phyloP scores from a whole-genome alignment of 2,329 filamentous ascomycete species.

The Colletotrichum sp. region DNA sequence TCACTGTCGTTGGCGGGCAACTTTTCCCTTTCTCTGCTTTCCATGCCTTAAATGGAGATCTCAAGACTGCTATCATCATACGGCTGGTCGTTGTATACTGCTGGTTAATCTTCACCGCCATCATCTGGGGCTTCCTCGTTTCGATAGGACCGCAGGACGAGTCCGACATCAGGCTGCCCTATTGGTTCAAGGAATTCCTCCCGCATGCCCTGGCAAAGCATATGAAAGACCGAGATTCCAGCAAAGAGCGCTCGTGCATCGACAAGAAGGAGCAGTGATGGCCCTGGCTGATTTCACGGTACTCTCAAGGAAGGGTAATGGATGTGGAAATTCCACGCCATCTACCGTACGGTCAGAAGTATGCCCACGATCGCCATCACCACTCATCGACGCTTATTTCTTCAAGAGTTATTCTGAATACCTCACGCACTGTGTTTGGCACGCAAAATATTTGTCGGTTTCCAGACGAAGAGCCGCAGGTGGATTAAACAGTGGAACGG shows the following conservation, averaged over 20 bases:
- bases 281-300: rapidly evolving
- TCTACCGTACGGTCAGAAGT: background rate
- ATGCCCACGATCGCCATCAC: background rate
- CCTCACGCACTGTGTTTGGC: background rate
- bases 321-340: background rate
- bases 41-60: no score
- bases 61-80: background rate
- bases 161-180: background rate
- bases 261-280: background rate
- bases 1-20: no score
- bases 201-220: background rate
- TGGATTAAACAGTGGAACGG: background rate
- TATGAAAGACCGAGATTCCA: background rate
- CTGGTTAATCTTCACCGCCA: background rate
- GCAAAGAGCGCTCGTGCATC: background rate
- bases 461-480: background rate
- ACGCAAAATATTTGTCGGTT: no score
- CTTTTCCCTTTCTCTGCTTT: no score
- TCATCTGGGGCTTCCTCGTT: background rate
- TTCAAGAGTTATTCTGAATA: background rate
- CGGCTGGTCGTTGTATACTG: background rate
- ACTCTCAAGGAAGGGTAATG: background rate
- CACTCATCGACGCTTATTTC: background rate
- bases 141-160: background rate
- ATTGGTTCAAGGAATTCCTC: background rate